Evolutionary conservation across 2,329 filamentous ascomycete genomes (phyloP).

Genomic region (Alternaria triticina): DNA sequence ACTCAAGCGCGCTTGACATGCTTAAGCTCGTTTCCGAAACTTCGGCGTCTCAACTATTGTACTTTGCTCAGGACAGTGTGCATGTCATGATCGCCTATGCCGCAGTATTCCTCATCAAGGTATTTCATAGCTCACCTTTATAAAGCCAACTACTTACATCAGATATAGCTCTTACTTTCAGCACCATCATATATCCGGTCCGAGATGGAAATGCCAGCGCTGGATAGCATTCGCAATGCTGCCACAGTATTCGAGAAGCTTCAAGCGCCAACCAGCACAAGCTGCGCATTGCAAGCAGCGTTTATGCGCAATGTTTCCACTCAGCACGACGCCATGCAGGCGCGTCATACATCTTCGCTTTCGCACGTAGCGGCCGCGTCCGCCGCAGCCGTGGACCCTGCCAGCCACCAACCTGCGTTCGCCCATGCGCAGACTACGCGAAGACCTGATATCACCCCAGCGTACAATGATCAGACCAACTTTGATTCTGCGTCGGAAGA

Average conservation of each 20-base stretch:
- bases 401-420: background rate
- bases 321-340: background rate
- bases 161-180: background rate
- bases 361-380: background rate
- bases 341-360: background rate
- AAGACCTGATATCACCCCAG: background rate
- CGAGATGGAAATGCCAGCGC: slow-evolving; percentile 2
- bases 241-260: background rate
- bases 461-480: background rate
- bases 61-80: slow-evolving; percentile 17
- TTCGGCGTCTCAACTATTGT: background rate
- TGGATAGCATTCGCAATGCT: slow-evolving; percentile 1
- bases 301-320: background rate
- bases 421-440: background rate
- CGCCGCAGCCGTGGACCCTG: background rate
- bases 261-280: background rate
- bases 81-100: slow-evolving; percentile 19
- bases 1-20: slow-evolving; percentile 9
- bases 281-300: slow-evolving; percentile 3
- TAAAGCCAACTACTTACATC: background rate
- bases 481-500: background rate
- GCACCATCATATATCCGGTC: background rate
- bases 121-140: background rate
- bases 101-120: slow-evolving; percentile 18
- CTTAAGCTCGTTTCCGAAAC: slow-evolving; percentile 5